A percentile compares a stretch with the other conserved stretches of the same genome.
phyloP scores from a whole-genome alignment of 1,284 basidiomycete genomes.

The Ceratobasidium sp. region DNA sequence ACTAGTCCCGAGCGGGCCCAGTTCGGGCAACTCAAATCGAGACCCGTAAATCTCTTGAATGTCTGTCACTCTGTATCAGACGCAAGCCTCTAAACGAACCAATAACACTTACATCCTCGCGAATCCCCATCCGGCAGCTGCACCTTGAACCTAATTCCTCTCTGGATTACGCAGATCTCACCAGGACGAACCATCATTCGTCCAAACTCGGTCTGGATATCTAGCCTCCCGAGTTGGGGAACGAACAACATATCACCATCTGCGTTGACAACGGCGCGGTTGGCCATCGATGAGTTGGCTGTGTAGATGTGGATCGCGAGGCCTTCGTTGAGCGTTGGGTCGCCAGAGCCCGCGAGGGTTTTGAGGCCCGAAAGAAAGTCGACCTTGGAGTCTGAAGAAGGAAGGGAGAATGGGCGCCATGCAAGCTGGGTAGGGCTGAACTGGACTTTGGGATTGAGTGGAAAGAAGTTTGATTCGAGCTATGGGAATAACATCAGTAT shows the following conservation, averaged over 20 bases:
- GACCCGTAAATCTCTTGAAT: conserved; percentile 68
- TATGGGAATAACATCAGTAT: too few relatives aligned
- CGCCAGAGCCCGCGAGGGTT: conserved; percentile 69
- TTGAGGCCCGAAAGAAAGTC: conserved; percentile 70
- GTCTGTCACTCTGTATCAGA: conserved; percentile 60
- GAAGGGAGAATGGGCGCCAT: conserved; percentile 71
- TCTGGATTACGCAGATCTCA: conserved; percentile 67
- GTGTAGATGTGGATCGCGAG: conserved; percentile 69
- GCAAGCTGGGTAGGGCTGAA: conserved; percentile 49
- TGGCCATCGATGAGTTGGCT: conserved; percentile 67
- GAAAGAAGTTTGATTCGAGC: conserved; percentile 64
- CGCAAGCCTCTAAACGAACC: neutral
- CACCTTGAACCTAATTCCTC: conserved; percentile 71
- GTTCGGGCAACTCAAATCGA: conserved; percentile 68
- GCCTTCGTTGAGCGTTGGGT: conserved; percentile 65
- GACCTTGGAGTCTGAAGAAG: conserved; percentile 51
- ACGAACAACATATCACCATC: conserved; percentile 75
- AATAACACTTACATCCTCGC: conserved; percentile 46
- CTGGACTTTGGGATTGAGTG: conserved; percentile 1
- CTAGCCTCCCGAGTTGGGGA: conserved; percentile 67
- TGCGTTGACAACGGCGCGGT: conserved; percentile 67
- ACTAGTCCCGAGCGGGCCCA: conserved; percentile 68
- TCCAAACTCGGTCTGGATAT: conserved; percentile 74
- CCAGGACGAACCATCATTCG: conserved; percentile 70
- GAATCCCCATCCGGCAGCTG: conserved; percentile 57